Base-by-base conservation (phyloP, 495 filamentous ascomycete genomes). In the Podospora pseudocomata region DNA sequence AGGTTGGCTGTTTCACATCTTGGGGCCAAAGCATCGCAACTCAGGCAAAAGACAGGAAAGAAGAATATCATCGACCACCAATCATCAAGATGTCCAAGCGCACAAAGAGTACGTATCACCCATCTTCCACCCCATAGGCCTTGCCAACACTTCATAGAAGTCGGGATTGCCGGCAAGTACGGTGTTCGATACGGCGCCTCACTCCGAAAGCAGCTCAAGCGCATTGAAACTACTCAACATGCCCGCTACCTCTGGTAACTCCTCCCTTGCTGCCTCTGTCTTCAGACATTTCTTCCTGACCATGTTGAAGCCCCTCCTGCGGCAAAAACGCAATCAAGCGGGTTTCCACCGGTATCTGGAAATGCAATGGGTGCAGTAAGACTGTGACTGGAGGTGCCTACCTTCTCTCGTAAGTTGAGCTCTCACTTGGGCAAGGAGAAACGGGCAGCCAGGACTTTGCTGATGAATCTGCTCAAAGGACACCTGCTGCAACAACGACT, bases 181-280 rank as follows among this genome's bases (percentile, higher is more conserved):
- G 72, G 70, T 26, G 53, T 30, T n/a, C 68, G 93, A 88, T 97
- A 97, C 81, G 94, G 94, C 87, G 92, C 94, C 79, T 97, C 93
- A 72, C 90, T 96, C 80, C 92, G 94, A 84, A 97, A 97, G 86
- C 93, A 97, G 82, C 88, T 96, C 78, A 97, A 97, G 90, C 94
- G 95, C 86, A 93, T 96, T 87, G 94, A 97, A 88, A 89, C 94
- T 78, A 86, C 89, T 64, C 93, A 97, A 80, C 92, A 96, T 85
- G 90, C 91, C 80, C 87, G 89, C 78, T 96, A 96, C 85, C 84
- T 82, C 63, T 91, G 89, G 67, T 70, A 49, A 4, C 64, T 67
- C 23, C 11, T 20, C 59, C 30, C 4, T 32, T 32, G 30, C 30
- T 61, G 4, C 2, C 5, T 26, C 28, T 20, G 23, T 13, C 30